These are phyloP conservation scores for Pleurotus salmoneostramineus DNA, from an alignment of 768 basidiomycete genomes.

Conservation along the genomic window DNA sequence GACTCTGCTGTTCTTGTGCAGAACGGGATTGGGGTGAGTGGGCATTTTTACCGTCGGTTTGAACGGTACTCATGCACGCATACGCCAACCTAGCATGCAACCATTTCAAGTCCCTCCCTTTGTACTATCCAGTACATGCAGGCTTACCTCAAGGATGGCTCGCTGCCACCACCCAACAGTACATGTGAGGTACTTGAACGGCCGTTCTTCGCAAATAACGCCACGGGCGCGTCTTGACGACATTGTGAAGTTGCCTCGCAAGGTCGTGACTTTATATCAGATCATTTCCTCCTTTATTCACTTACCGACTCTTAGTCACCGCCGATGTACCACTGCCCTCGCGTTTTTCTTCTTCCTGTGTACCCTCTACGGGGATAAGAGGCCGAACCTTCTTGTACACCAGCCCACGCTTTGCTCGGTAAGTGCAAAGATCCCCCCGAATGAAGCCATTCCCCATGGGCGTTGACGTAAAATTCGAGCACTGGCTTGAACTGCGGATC, in stretches of 20 bases:
- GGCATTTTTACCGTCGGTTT: neutral
- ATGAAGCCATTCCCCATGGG: too few relatives aligned
- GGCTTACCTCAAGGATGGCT: slow-evolving; percentile 36
- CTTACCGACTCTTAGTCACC: too few relatives aligned
- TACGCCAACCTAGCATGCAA: slow-evolving; percentile 12
- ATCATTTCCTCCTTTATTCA: too few relatives aligned
- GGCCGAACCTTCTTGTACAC: too few relatives aligned
- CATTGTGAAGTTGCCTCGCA: neutral
- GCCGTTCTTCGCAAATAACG: neutral
- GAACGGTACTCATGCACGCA: neutral
- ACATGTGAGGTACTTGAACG: neutral
- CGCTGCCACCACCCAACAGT: slow-evolving; percentile 22
- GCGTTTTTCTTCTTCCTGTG: too few relatives aligned
- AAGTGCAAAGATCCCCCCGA: too few relatives aligned
- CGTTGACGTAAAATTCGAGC: too few relatives aligned
- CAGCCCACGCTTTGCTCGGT: too few relatives aligned
- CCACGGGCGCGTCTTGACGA: neutral
- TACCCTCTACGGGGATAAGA: too few relatives aligned
- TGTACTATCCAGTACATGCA: slow-evolving; percentile 26
- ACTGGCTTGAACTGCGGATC: too few relatives aligned
- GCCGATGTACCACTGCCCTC: too few relatives aligned
- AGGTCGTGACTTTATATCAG: too few relatives aligned
- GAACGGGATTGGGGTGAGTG: slow-evolving; percentile 33
- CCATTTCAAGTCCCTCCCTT: slow-evolving; percentile 14
- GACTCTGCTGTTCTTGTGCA: slow-evolving; percentile 37